These are phyloP conservation scores for Fraxinus dipetala DNA, from an alignment of 305 asterid genomes.

Conservation along the genomic window DNA sequence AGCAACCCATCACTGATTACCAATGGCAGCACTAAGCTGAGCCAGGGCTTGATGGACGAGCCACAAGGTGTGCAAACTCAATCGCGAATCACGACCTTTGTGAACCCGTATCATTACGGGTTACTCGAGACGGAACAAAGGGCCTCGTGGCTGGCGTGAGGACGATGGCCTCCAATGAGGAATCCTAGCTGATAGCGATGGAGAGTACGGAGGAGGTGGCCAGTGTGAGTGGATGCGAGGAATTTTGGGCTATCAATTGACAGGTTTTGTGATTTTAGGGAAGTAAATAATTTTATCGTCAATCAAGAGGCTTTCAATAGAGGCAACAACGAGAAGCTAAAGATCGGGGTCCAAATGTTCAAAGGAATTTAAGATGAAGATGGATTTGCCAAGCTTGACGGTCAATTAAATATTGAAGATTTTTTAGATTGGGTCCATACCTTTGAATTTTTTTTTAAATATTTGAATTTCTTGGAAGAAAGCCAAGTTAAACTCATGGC, in stretches of 20 bases:
- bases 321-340: neutral
- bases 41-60: neutral
- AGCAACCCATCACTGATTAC: neutral
- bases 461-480: neutral
- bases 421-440: neutral
- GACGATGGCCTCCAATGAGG: neutral
- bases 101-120: neutral
- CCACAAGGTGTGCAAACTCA: neutral
- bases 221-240: neutral
- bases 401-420: neutral
- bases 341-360: neutral
- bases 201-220: neutral
- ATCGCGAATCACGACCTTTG: neutral
- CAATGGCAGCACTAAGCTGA: neutral
- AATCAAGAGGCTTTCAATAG: neutral
- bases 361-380: neutral
- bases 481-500: neutral
- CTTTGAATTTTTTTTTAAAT: neutral
- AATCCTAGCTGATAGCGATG: neutral
- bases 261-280: neutral
- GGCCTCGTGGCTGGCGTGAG: neutral
- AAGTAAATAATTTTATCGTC: neutral
- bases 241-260: no score
- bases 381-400: neutral
- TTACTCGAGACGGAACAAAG: neutral